Conservation (phyloP, 1,284 basidiomycete genomes). For the Vanrija sp. region DNA sequence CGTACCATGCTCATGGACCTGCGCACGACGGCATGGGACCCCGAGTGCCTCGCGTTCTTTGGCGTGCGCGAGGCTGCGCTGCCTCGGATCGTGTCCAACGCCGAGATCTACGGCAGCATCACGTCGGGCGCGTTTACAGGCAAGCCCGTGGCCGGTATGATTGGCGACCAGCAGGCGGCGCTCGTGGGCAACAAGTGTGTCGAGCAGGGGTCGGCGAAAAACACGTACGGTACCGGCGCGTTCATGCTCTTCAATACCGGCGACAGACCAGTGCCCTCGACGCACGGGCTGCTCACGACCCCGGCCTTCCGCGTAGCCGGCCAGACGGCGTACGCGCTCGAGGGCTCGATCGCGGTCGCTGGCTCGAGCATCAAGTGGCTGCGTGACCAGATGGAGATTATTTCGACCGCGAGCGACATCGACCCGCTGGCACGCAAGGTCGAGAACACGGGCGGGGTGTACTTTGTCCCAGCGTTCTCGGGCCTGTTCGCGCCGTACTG, state of each 20-base stretch:
- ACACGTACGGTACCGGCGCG: slow-evolving; percentile 92
- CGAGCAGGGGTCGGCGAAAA: slow-evolving; percentile 77
- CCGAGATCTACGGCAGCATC: slow-evolving; percentile 84
- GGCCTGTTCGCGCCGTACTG: slow-evolving; percentile 74
- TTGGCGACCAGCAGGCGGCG: slow-evolving; percentile 98
- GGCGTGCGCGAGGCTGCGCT: slow-evolving; percentile 71
- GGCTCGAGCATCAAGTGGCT: slow-evolving; percentile 95
- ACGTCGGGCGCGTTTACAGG: slow-evolving; percentile 64
- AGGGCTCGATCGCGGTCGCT: slow-evolving; percentile 92
- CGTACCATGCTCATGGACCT: slow-evolving; percentile 90
- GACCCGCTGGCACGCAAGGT: slow-evolving; percentile 77
- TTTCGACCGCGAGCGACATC: slow-evolving; percentile 76
- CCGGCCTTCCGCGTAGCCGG: slow-evolving; percentile 83
- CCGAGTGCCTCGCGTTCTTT: slow-evolving; percentile 80
- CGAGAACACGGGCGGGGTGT: slow-evolving; percentile 78
- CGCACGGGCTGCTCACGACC: slow-evolving; percentile 83
- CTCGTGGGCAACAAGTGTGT: slow-evolving; percentile 95
- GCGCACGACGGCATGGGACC: slow-evolving; percentile 75
- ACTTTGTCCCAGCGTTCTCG: slow-evolving; percentile 94
- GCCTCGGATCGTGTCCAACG: slow-evolving; percentile 83
- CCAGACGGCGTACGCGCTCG: slow-evolving; percentile 76
- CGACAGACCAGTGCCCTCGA: slow-evolving; percentile 73
- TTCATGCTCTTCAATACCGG: slow-evolving; percentile 92
- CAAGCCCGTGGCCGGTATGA: slow-evolving; percentile 80
- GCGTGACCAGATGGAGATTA: slow-evolving; percentile 82